Base-by-base conservation (phyloP, 495 filamentous ascomycete genomes). In the Glutinoglossum americanum region DNA sequence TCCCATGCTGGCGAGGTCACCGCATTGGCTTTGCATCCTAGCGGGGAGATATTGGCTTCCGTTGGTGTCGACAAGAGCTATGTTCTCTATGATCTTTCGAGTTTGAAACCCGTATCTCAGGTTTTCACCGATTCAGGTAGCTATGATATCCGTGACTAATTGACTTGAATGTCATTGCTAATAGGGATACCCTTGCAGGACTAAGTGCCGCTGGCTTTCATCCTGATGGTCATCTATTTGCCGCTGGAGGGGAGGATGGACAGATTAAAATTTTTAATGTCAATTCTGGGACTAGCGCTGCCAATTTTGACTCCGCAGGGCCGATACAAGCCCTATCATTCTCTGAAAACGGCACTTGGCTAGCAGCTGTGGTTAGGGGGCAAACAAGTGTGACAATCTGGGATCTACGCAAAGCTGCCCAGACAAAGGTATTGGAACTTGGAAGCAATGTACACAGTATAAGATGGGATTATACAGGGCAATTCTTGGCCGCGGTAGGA, bases 301-400 rank as follows among this genome's bases (percentile, higher is more conserved):
- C 85, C 17, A 76, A 73, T 63, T 90, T 89, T 66, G 70, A 74
- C 13, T 73, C 83, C 57, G 74, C 76, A 4, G 78, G 78, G 1
- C 77, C 86, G 0, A 76, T 94, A 30, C 78, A 81, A 62, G 76
- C 78, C 30, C 69, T 98, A 7, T 73, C 80, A 61, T 98, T 98
- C 72, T 96, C 89, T 0, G 93, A 98, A 68, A 98, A 97, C 60
- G 92, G 92, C n/a, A 90, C 82, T 60, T 96, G 87, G 83, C 80
- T 98, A 61, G 92, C 93, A 10, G 79, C 85, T 0, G 79, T 81
- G 17, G 77, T 77, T 25, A 79, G 83, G 62, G 81, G 80, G 23
- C 82, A 84, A 51, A 84, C 80, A 8, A 81, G 74, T 19, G 80
- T 94, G 55, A 80, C 81, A 8, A 81, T 98, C 59, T 97, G 89